phyloP scores from a whole-genome alignment of 2,329 filamentous ascomycete genomes.

The Apiospora kogelbergensis region DNA sequence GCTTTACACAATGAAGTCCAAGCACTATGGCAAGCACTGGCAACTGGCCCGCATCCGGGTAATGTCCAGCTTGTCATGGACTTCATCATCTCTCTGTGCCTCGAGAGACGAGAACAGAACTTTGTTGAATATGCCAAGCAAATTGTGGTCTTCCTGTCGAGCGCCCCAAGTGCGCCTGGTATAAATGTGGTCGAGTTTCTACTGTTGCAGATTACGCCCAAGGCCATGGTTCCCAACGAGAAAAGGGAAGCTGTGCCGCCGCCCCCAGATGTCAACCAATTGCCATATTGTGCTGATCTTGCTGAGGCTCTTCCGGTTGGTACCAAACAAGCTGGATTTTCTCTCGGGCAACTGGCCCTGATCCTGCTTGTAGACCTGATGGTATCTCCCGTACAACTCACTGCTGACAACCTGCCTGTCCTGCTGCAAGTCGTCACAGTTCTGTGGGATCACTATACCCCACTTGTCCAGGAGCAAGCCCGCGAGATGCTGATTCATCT shows the following conservation, averaged over 20 bases:
- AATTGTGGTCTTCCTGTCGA: conserved; percentile 93
- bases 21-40: conserved; percentile 93
- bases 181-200: conserved; percentile 94
- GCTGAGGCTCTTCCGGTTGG: conserved; percentile 77
- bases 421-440: conserved; percentile 89
- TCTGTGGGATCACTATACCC: conserved; percentile 96
- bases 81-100: conserved; percentile 91
- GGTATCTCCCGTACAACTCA: conserved; percentile 83
- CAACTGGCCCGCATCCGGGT: conserved; percentile 86
- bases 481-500: conserved; percentile 97
- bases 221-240: conserved; percentile 94
- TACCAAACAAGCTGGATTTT: conserved; percentile 90
- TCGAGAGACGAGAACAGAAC: conserved; percentile 94
- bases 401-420: conserved; percentile 77
- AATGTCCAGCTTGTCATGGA: conserved; percentile 94
- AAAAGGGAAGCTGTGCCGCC: conserved; percentile 69
- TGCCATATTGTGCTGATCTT: conserved; percentile 91
- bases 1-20: conserved; percentile 95
- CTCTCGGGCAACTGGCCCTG: conserved; percentile 86
- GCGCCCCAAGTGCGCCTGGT: conserved; percentile 69
- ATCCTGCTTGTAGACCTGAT: conserved; percentile 95
- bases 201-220: conserved; percentile 85
- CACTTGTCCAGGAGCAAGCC: conserved; percentile 92
- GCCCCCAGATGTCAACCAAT: conserved; percentile 68
- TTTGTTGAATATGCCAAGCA: conserved; percentile 98